Percentiles rank a stretch among this genome's conserved stretches.
These are phyloP conservation scores for Saraca asoca DNA, from an alignment of 331 rosid genomes.

Conservation along the genomic window DNA sequence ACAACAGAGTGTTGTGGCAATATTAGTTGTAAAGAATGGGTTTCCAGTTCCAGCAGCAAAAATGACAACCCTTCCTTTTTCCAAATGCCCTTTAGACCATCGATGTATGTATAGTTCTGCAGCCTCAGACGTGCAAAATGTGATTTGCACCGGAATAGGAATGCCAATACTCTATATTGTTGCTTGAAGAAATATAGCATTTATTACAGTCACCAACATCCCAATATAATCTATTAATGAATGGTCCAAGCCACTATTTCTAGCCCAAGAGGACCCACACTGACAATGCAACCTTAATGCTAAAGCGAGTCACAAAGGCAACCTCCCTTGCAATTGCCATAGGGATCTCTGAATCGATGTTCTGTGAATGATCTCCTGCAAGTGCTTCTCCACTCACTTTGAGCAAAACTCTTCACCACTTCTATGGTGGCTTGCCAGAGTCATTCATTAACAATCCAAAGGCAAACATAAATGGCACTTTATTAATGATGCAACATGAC, in stretches of 20 bases:
- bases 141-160: too few species aligned
- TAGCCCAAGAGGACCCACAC: conserved; percentile 67
- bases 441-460: conserved; percentile 49
- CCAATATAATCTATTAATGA: too few species aligned
- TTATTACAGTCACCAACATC: conserved; percentile 70
- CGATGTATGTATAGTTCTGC: conserved; percentile 71
- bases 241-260: too few species aligned
- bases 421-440: conserved; percentile 40
- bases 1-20: too few species aligned
- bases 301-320: conserved; percentile 64
- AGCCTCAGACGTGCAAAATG: conserved; percentile 64
- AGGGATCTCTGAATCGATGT: conserved; percentile 63
- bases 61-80: too few species aligned
- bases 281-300: conserved; percentile 68
- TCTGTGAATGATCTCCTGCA: conserved; percentile 59
- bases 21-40: too few species aligned
- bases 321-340: conserved; percentile 69
- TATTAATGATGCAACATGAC: too few species aligned
- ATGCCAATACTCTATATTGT: conserved; percentile 68
- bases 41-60: too few species aligned
- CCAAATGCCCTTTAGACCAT: conserved; percentile 64
- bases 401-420: conserved; percentile 67
- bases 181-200: conserved; percentile 67
- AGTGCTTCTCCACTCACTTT: conserved; percentile 77
- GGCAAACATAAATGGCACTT: conserved; percentile 39